Conservation (phyloP, 75 land plant genomes). For the Gnetum montanum region DNA sequence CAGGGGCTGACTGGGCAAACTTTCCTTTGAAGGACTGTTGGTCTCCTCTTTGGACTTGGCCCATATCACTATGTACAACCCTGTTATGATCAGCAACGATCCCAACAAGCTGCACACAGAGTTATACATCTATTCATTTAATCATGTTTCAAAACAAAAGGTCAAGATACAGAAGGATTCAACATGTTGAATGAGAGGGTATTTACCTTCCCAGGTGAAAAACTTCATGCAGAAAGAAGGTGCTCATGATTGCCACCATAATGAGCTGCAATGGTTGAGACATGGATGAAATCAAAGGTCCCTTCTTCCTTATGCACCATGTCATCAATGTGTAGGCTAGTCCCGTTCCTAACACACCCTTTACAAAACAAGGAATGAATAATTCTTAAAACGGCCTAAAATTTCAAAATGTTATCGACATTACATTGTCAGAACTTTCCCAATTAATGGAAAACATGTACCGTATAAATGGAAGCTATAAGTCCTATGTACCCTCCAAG, state of each 20-base stretch:
- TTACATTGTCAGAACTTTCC: background rate
- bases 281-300: slow-evolving; percentile 68
- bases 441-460: background rate
- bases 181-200: background rate
- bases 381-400: background rate
- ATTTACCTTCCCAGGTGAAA: slow-evolving; percentile 66
- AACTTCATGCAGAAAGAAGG: slow-evolving; percentile 47
- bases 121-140: background rate
- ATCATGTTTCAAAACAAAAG: background rate
- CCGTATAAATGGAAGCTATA: slow-evolving; percentile 4
- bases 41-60: slow-evolving; percentile 16
- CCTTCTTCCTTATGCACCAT: slow-evolving; percentile 64
- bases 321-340: slow-evolving; percentile 44
- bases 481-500: slow-evolving; percentile 20
- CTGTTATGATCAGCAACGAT: slow-evolving; percentile 12
- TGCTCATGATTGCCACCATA: slow-evolving; percentile 60
- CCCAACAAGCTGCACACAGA: slow-evolving; percentile 18
- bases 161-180: background rate
- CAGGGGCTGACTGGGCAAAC: too few relatives aligned
- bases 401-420: background rate
- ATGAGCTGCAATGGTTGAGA: slow-evolving; percentile 70
- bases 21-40: too few relatives aligned
- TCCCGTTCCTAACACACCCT: slow-evolving; percentile 68
- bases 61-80: slow-evolving; percentile 20
- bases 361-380: too few relatives aligned